Base-by-base conservation (phyloP, 192 early-diverging fungal genomes). In the Lunasporangiospora selenospora region DNA sequence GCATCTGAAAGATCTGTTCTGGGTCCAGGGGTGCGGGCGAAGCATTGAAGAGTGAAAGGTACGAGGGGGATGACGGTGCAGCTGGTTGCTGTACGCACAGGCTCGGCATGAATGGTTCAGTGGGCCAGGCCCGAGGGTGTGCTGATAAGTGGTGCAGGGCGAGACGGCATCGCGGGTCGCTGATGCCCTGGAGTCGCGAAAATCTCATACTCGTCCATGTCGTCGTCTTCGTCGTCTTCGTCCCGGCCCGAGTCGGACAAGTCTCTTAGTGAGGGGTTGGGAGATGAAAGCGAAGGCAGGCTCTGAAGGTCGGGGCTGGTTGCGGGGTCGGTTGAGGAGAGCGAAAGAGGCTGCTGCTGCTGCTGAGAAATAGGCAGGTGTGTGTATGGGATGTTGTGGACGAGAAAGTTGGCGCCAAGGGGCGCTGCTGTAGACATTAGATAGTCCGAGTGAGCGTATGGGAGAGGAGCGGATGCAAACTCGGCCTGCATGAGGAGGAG, bases 151-250 rank as follows among this genome's bases (percentile, higher is more conserved):
- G n/a, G n/a, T n/a, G n/a, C n/a, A n/a, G n/a, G n/a, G n/a, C n/a
- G n/a, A n/a, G n/a, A n/a, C n/a, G n/a, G n/a, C n/a, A n/a, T n/a
- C n/a, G n/a, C n/a, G n/a, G n/a, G n/a, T n/a, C n/a, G n/a, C n/a
- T n/a, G n/a, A n/a, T 30, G 46, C 1, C 10, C 18, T 29, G 56
- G 65, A 0, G 49, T 36, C 1, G 44, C 11, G 8, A 67, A 67
- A 21, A 67, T 59, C 19, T 59, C 65, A 16, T 59, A 67, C 10
- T 37, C 65, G 33, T 67, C 57, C 36, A 53, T 50, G 13, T 63
- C 53, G 4, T 53, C 57, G 16, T 67, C 65, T 7, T 67, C 65
- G 23, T 64, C 61, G 31, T 67, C 57, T 7, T 67, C 65, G 23
- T 64, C 61, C 41, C 58, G 50, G 18, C 47, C 27, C 16, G 49